Evolutionary conservation across 768 basidiomycete genomes (phyloP).

Genomic region (Tulasnella sp.): DNA sequence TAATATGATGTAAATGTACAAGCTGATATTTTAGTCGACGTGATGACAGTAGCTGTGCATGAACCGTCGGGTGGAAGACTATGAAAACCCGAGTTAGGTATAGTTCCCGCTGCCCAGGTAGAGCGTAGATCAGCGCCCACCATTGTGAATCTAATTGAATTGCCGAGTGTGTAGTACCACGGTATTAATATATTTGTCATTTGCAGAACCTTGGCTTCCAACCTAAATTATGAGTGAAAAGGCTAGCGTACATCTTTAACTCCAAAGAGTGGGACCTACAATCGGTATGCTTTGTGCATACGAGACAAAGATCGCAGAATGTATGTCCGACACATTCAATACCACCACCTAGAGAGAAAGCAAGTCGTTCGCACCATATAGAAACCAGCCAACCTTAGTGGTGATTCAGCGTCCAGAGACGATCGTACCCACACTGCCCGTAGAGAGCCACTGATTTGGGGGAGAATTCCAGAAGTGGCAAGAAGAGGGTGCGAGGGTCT

Average conservation of each 20-base stretch:
- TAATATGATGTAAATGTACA: no score
- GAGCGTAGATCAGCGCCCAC: neutral
- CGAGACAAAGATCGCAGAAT: neutral
- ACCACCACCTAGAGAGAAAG: neutral
- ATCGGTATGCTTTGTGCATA: neutral
- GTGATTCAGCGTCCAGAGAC: neutral
- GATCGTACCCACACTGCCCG: neutral
- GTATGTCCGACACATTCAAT: neutral
- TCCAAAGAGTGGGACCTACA: neutral
- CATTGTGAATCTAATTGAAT: neutral
- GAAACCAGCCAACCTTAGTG: no score
- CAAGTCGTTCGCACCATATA: no score
- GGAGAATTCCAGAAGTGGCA: neutral
- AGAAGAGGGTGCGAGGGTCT: neutral
- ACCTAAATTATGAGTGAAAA: neutral
- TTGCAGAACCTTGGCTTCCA: neutral
- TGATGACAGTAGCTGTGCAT: no score
- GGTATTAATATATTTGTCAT: neutral
- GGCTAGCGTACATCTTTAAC: neutral
- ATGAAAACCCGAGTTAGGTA: no score
- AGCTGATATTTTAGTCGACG: no score
- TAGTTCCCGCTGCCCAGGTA: no score
- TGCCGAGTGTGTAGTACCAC: no score
- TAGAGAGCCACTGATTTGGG: neutral
- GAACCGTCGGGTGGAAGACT: no score